Conservation (phyloP, 2,329 filamentous ascomycete species). For the Penicillium capsulatum region DNA sequence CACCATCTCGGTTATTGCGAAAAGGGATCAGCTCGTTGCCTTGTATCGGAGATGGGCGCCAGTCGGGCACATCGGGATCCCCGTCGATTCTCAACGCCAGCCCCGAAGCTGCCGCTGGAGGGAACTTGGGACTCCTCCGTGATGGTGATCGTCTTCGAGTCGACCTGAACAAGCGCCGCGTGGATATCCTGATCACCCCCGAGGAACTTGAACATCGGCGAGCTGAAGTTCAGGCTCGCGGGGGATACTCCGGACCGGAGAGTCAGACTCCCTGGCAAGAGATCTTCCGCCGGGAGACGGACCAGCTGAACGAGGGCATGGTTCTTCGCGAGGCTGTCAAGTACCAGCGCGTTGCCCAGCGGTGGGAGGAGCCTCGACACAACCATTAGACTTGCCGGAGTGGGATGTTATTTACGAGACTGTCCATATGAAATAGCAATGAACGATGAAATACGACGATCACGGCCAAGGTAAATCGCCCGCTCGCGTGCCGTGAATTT, state of each 20-base stretch:
- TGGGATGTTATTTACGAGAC: no score
- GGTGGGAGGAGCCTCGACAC: slow-evolving; percentile 40
- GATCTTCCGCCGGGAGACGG: slow-evolving; percentile 46
- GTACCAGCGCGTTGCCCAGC: slow-evolving; percentile 48
- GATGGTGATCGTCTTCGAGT: slow-evolving; percentile 51
- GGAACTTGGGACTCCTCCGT: slow-evolving; percentile 50
- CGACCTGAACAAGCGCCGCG: slow-evolving; percentile 48
- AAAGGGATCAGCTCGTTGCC: slow-evolving; percentile 47
- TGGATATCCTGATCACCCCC: slow-evolving; percentile 43
- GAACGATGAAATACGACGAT: no score
- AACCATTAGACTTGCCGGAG: slow-evolving; percentile 29
- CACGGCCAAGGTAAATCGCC: no score
- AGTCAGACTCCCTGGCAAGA: slow-evolving; percentile 52
- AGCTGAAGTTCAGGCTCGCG: slow-evolving; percentile 34
- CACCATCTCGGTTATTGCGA: slow-evolving; percentile 44
- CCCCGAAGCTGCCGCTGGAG: slow-evolving; percentile 53
- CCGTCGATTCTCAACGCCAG: slow-evolving; percentile 55
- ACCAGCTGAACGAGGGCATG: slow-evolving; percentile 47
- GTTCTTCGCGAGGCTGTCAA: slow-evolving; percentile 45
- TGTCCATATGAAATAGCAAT: no score
- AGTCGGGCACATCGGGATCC: slow-evolving; percentile 54
- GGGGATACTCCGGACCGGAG: slow-evolving; percentile 39
- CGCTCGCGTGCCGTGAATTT: no score
- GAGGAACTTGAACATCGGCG: slow-evolving; percentile 41
- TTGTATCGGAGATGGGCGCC: slow-evolving; percentile 53